Evolutionary conservation across 148 eudicot species (phyloP), one percentile per base, ranked within the genome.

Genomic region (Vaccinium corymbosum): DNA sequence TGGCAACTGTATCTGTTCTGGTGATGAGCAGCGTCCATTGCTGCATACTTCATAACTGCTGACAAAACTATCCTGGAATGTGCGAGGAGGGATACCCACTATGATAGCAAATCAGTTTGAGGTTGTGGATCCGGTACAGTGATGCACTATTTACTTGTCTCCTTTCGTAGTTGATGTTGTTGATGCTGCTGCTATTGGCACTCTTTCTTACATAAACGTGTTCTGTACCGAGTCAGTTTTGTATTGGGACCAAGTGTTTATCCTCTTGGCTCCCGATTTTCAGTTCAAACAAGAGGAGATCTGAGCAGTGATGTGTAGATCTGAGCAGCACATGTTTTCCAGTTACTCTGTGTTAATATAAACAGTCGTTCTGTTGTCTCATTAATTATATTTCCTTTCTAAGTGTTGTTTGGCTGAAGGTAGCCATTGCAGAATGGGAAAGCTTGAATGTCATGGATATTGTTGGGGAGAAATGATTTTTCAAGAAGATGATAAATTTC

Each of bases 1-100:
- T 48, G 19, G 22, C 6, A 9, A n/a, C 27, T 22, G 8, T 0
- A 1, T 27, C 80, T 83, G 79, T 78, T 80, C 78, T 48, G 11
- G 35, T 71, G 42, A 10, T 56, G 57, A 20, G 90, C 92, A 94
- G 96, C 94, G 19, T 89, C 96, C 14, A 91, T 94, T 82, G 96
- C 98, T 48, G 90, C 98, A 9, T 94, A 94, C 87, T 94, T 94
- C 88, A 93, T 94, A 61, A 90, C 96, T 32, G 98, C 92, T 71
- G 98, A 94, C 90, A 94, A 94, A 88, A 93, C 98, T 48, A 94
- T 94, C 84, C 76, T 93, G 88, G 96, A 90, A 83, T 91, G 93
- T 83, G 96, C 96, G 9, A 88, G 96, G 89, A 90, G 90, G 46
- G 5, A 92, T 79, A 86, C 98, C 46, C 87, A 86, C 59, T 89